Conservation (phyloP, 176 grass and related monocot species). For the Carex cristatella region DNA sequence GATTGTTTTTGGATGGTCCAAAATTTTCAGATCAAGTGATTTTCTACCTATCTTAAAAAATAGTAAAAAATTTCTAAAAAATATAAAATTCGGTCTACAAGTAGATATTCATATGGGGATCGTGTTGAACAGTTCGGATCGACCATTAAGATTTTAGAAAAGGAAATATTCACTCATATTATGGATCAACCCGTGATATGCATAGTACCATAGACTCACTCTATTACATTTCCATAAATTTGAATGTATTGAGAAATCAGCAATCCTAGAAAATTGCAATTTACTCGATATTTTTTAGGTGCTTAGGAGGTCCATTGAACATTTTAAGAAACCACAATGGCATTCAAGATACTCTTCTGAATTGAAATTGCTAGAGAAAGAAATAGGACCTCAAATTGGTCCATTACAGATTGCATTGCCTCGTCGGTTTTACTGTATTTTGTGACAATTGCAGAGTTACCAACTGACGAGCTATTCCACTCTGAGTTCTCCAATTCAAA, state of each 20-base stretch:
- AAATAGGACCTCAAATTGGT: slow-evolving; percentile 72
- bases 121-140: too few species aligned
- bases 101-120: too few species aligned
- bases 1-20: too few species aligned
- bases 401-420: slow-evolving; percentile 60
- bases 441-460: slow-evolving; percentile 46
- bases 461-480: slow-evolving; percentile 35
- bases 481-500: slow-evolving; percentile 52
- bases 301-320: not conserved
- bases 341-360: too few species aligned
- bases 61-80: too few species aligned
- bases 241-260: not conserved
- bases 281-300: not conserved
- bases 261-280: not conserved
- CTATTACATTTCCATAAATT: not conserved
- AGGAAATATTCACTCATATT: too few species aligned
- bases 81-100: too few species aligned
- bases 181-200: too few species aligned
- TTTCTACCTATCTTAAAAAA: too few species aligned
- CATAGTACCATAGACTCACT: too few species aligned
- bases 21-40: too few species aligned
- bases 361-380: not conserved
- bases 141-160: too few species aligned
- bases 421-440: slow-evolving; percentile 51
- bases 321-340: not conserved